These are phyloP conservation scores for Morella rubra DNA, from an alignment of 306 rosid species.

Conservation along the genomic window DNA sequence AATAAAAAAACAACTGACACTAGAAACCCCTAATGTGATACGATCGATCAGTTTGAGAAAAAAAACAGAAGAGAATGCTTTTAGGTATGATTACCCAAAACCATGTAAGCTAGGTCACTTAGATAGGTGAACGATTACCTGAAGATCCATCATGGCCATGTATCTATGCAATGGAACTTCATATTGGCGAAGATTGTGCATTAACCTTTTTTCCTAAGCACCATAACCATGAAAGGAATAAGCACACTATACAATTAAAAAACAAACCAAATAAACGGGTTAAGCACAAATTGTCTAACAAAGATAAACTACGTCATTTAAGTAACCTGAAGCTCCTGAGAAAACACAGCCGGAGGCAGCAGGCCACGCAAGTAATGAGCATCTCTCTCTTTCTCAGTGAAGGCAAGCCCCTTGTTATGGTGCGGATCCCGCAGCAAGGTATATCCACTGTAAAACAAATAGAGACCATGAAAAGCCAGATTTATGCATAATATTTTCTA, in stretches of 20 bases:
- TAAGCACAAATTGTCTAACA: not conserved
- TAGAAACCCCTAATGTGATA: not conserved
- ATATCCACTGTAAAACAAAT: slow-evolving; percentile 58
- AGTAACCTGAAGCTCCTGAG: slow-evolving; percentile 86
- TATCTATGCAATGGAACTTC: slow-evolving; percentile 89
- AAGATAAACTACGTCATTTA: not conserved
- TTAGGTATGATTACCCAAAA: not conserved
- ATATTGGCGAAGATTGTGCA: slow-evolving; percentile 85
- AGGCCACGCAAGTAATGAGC: slow-evolving; percentile 96
- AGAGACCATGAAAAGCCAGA: not conserved
- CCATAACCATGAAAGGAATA: not conserved
- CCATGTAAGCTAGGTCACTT: not conserved
- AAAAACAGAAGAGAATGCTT: not conserved
- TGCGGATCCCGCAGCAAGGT: slow-evolving; percentile 85
- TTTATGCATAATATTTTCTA: not conserved
- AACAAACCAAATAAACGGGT: not conserved
- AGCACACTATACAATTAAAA: not conserved
- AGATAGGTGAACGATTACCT: slow-evolving; percentile 43
- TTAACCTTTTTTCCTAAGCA: slow-evolving; percentile 71
- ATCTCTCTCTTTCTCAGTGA: slow-evolving; percentile 83
- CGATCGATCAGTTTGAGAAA: not conserved
- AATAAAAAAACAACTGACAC: not conserved
- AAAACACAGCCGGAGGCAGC: slow-evolving; percentile 70
- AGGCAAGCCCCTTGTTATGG: slow-evolving; percentile 93
- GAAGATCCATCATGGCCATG: slow-evolving; percentile 97